Evolutionary conservation across 495 filamentous ascomycete species (phyloP), one percentile per base, ranked within the genome.

Genomic region (Aspergillus olivimuriae): DNA sequence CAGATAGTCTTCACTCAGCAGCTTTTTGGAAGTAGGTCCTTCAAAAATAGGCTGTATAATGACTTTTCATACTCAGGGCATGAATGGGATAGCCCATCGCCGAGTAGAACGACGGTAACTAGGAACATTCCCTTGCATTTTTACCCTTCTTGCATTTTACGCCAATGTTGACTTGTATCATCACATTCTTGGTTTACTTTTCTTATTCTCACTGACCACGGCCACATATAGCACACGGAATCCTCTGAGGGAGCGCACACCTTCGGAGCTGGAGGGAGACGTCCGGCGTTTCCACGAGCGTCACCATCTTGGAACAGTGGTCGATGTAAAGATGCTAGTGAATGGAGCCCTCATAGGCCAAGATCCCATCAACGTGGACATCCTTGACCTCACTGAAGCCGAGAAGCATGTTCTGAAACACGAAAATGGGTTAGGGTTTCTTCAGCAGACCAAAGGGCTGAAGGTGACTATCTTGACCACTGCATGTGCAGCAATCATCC

Each of bases 401-500:
- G 47, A 50, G 22, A 12, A 22, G 2, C 8, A 47, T 2, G 34
- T 46, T 2, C n/a, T 44, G 4, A 11, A 40, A 12, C 15, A 14
- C 12, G 14, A 37, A 11, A n/a, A 43, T 3, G 26, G 26, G 7
- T n/a, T n/a, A n/a, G 41, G 35, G 11, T 50, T 43, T 19, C 41
- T 48, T 15, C 47, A 43, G 15, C 39, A 54, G 24, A 56, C 52
- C 9, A 55, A 56, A 23, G 51, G 43, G 2, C 45, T 60, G n/a
- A 49, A 46, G 15, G 47, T 55, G 2, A 57, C 49, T 7, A 56
- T 61, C 6, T 26, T 61, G 21, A 49, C 49, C 0, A 56, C 52
- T 0, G 58, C 58, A 21, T 61, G 58, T 30, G 58, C 58, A 1
- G 58, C 58, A 2, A 58, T 61, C 8, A 61, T 47, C 18, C 58